Base-by-base conservation (phyloP, 257 asterid genomes). In the Fraxinus anomala region DNA sequence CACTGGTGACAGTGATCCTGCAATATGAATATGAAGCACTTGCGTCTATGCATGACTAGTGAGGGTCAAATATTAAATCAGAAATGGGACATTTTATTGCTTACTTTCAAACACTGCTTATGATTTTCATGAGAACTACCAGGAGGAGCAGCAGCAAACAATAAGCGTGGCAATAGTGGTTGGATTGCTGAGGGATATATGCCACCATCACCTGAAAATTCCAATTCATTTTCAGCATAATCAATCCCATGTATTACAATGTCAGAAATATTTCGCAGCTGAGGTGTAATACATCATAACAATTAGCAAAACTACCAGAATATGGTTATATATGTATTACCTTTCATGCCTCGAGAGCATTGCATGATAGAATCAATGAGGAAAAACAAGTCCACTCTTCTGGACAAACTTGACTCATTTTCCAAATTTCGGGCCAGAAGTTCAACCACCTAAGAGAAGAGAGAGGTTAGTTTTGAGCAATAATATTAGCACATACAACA, bases 131-230 rank as follows among this genome's bases (percentile, higher is more conserved):
- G 92, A 74, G 91, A 87, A 85, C 87, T 87, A 83, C 90, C 88
- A 76, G 95, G 95, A 81, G 98, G 98, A 77, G 96, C 97, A 80
- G 98, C 96, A 75, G 98, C 98, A 69, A 91, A 83, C 82, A 94
- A 73, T 69, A 94, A 80, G 54, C 97, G 96, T 34, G 93, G 96
- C 85, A 94, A 82, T 66, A 89, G 82, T 30, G 91, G 89, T 83
- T 92, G 96, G 83, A 94, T 88, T 23, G 95, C 97, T 10, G 92
- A 87, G 36, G 95, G 98, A 87, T 90, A 94, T 79, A 90, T 77
- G 51, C 92, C 92, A 73, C 91, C 91, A 76, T 91, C 91, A 82
- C 98, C 98, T 94, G 90, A 79, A 85, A 84, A 83, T 72, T 67
- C 42, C 34, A 78, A 76, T 65, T 19, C 33, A 40, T 33, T 26